These are phyloP conservation scores for Pleoardoris graminearum DNA, from an alignment of 2,329 filamentous ascomycete species.

Conservation along the genomic window DNA sequence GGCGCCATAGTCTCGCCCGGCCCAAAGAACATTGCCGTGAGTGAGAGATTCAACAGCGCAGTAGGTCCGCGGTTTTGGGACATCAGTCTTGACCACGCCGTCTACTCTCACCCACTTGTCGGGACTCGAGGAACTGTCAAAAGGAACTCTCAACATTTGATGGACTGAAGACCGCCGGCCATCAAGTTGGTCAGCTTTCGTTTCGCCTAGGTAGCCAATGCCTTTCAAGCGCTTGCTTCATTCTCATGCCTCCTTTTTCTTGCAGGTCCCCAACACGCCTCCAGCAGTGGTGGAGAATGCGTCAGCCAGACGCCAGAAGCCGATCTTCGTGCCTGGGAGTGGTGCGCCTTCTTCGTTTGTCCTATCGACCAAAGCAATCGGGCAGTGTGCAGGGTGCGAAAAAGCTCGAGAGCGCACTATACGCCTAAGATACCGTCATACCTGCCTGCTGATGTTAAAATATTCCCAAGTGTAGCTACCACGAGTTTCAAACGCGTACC, in stretches of 20 bases:
- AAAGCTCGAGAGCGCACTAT: slow-evolving; percentile 56
- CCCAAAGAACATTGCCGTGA: slow-evolving; percentile 61
- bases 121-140: slow-evolving; percentile 55
- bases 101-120: slow-evolving; percentile 61
- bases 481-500: slow-evolving; percentile 17
- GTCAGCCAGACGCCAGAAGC: slow-evolving; percentile 70
- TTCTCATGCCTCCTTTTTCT: slow-evolving; percentile 59
- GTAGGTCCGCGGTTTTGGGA: slow-evolving; percentile 54
- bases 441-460: slow-evolving; percentile 56
- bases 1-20: slow-evolving; percentile 56
- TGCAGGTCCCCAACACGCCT: slow-evolving; percentile 31
- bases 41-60: slow-evolving; percentile 56
- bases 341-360: slow-evolving; percentile 81
- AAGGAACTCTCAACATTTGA: slow-evolving; percentile 51
- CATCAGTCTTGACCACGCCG: slow-evolving; percentile 53
- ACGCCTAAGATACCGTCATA: slow-evolving; percentile 79
- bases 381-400: slow-evolving; percentile 56
- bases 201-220: slow-evolving; percentile 40
- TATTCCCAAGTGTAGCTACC: too few species aligned
- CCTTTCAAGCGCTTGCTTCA: slow-evolving; percentile 35
- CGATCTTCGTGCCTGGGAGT: slow-evolving; percentile 73
- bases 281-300: slow-evolving; percentile 52
- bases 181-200: slow-evolving; percentile 60
- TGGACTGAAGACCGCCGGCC: slow-evolving; percentile 57
- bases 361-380: slow-evolving; percentile 74